Conservation (phyloP, 139 green algal species). For the Volvox reticuliferus region DNA sequence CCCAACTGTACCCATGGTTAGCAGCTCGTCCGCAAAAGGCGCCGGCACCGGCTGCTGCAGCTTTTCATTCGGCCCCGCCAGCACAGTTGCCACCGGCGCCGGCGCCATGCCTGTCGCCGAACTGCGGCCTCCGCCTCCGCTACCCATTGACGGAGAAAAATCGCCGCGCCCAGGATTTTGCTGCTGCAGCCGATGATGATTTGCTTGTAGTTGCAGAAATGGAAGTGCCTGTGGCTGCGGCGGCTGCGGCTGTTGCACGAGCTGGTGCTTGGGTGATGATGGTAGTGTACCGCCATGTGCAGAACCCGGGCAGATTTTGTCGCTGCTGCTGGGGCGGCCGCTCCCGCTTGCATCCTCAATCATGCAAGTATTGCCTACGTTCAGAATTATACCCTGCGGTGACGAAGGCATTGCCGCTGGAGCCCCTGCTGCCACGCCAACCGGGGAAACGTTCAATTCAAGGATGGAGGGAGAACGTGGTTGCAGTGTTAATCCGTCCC, state of each 20-base stretch:
- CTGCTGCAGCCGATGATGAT: neutral
- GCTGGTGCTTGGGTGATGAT: neutral
- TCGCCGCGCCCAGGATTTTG: neutral
- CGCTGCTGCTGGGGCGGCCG: neutral
- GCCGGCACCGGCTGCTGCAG: neutral
- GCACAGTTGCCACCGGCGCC: neutral
- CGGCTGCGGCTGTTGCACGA: neutral
- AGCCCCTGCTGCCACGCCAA: neutral
- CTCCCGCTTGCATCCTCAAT: neutral
- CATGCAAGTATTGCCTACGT: neutral
- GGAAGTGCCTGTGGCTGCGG: neutral
- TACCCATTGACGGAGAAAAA: neutral
- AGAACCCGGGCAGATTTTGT: neutral
- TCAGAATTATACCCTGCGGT: neutral
- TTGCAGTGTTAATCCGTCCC: slow-evolving; percentile 8
- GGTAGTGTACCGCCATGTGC: neutral
- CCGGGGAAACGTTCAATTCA: neutral
- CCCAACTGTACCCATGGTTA: neutral
- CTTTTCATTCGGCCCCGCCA: no score
- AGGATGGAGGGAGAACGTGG: slow-evolving; percentile 12
- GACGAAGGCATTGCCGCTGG: neutral
- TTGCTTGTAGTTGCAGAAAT: neutral
- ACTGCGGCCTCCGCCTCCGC: neutral
- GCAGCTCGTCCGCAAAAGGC: slow-evolving; percentile 15
- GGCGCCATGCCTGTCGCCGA: slow-evolving; percentile 3